Evolutionary conservation across 139 green algal species (phyloP), one percentile per base, ranked within the genome.

Genomic region (Chlamydomonas sp.): DNA sequence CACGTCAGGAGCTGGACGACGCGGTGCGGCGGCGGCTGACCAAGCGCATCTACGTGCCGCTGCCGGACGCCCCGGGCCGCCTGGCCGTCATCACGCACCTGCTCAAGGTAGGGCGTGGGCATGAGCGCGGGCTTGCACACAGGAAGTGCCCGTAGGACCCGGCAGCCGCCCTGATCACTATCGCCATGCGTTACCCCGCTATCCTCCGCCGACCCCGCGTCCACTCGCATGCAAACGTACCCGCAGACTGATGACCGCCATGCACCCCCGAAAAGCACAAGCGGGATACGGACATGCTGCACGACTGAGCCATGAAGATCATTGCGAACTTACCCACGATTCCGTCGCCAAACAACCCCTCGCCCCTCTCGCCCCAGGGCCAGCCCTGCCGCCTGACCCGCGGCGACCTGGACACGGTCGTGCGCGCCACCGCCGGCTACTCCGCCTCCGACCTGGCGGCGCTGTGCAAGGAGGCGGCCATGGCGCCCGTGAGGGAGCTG

Each of bases 401-500:
- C 59, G 10, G 58, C 10, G 89, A 96, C 60, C 18, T 96, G 20
- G 58, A n/a, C 6, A 8, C 4, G 3, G 59, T 95, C 2, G 91
- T 94, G 57, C 14, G 17, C 1, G 80, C 77, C 57, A 95, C 92
- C 49, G 87, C 93, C 16, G 91, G 93, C 17, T 98, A 97, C 92
- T 93, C 83, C 61, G 95, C 92, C n/a, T 95, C 90, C 20, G 96
- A 98, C 86, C 84, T 98, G 60, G 95, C 93, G 0, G 95, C 95
- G 9, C 94, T 97, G 16, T 96, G 94, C 83, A 94, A 95, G 77
- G 96, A 98, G 89, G 96, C 96, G 14, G 95, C 96, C 31, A 96
- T 97, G 92, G 90, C 91, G 9, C 92, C 95, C 10, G 89, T 98
- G 16, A 74, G 96, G 63, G 95, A 98, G 93, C 83, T 97, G 69